Conservation (phyloP, 805 yeast species). For the Metschnikowia rubicola region DNA sequence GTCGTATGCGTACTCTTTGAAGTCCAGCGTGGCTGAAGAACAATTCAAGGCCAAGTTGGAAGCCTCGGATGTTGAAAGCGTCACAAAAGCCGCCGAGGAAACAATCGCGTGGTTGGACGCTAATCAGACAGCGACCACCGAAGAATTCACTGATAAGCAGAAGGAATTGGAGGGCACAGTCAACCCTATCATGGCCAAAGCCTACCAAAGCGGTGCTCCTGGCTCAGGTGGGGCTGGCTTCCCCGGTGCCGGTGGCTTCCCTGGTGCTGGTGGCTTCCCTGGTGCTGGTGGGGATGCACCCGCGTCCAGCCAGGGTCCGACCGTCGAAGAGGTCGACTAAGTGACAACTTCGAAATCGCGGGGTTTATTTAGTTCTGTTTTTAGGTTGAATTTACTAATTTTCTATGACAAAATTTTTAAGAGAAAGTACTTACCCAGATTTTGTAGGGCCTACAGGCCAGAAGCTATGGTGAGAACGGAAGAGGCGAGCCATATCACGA, state of each 20-base stretch:
- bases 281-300: conserved; percentile 18
- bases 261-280: conserved; percentile 21
- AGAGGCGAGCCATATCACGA: conserved; percentile 33
- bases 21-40: conserved; percentile 54
- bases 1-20: conserved; percentile 80
- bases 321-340: conserved; percentile 16
- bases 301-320: conserved; percentile 10
- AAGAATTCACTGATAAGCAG: conserved; percentile 38
- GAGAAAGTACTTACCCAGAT: background rate
- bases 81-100: conserved; percentile 12
- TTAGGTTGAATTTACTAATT: no score
- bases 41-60: conserved; percentile 25
- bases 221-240: conserved; percentile 25
- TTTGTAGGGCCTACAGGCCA: background rate
- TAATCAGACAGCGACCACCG: conserved; percentile 38
- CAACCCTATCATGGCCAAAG: conserved; percentile 37
- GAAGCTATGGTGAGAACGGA: conserved; percentile 17
- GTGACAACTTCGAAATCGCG: background rate
- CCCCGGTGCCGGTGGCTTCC: conserved; percentile 24
- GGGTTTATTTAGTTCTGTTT: no score
- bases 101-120: conserved; percentile 34
- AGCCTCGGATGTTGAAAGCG: conserved; percentile 9
- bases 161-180: conserved; percentile 40
- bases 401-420: no score
- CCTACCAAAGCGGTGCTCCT: conserved; percentile 29